These are phyloP conservation scores for Croton setiger DNA, from an alignment of 441 rosid genomes.

Conservation along the genomic window DNA sequence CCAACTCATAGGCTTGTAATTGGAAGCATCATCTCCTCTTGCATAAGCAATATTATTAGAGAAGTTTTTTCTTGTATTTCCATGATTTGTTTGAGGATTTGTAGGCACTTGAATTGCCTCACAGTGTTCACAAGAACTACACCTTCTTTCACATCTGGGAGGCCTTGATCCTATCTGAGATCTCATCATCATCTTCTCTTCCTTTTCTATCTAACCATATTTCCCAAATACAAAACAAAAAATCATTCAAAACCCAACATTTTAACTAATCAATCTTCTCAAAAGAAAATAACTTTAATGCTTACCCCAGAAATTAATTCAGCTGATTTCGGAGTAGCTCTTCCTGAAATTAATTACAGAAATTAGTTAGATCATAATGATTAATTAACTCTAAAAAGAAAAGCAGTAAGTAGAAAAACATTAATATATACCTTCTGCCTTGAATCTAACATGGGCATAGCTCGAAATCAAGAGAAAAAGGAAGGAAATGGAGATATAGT, in stretches of 20 bases:
- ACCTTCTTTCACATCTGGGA: constrained; percentile 31
- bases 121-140: constrained; percentile 30
- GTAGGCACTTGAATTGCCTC: constrained; percentile 35
- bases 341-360: constrained; percentile 24
- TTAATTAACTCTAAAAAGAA: neutral
- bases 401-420: neutral
- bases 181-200: constrained; percentile 22
- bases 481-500: constrained; percentile 20
- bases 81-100: constrained; percentile 27
- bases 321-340: constrained; percentile 27
- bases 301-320: constrained; percentile 30
- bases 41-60: constrained; percentile 17
- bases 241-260: too few relatives aligned
- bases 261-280: neutral
- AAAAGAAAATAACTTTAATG: neutral
- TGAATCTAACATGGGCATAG: constrained; percentile 34
- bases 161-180: constrained; percentile 33
- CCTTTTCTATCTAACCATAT: constrained; percentile 18
- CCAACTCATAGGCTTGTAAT: constrained; percentile 37
- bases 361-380: too few relatives aligned
- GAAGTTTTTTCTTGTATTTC: constrained; percentile 5
- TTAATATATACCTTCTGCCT: constrained; percentile 37
- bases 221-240: neutral
- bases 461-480: constrained; percentile 30
- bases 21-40: constrained; percentile 30